These are phyloP conservation scores for Petunia secreta DNA, from an alignment of 257 asterid species.

Conservation along the genomic window DNA sequence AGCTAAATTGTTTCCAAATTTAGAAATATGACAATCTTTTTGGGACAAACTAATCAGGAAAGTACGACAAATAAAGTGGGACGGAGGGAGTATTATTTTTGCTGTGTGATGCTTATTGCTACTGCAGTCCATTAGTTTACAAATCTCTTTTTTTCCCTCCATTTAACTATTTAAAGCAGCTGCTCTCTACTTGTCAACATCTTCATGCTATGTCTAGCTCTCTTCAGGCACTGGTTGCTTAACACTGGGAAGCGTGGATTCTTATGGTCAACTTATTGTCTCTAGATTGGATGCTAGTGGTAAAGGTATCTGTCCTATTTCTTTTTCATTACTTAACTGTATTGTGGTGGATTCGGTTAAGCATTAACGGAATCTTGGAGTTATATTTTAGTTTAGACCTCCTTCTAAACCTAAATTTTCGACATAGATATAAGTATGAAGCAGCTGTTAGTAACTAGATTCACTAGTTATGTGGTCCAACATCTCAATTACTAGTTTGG, in stretches of 20 bases:
- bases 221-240: slow-evolving; percentile 60
- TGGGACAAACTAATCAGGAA: no score
- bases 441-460: background rate
- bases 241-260: slow-evolving; percentile 88
- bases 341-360: background rate
- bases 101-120: background rate
- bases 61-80: no score
- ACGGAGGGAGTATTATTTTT: background rate
- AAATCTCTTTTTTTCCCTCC: background rate
- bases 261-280: slow-evolving; percentile 84
- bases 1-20: no score
- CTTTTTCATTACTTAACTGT: slow-evolving; percentile 1
- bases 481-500: slow-evolving; percentile 23
- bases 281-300: slow-evolving; percentile 61
- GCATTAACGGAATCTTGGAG: background rate
- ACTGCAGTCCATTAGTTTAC: background rate
- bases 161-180: slow-evolving; percentile 7
- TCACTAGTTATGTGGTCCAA: background rate
- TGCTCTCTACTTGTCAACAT: slow-evolving; percentile 13
- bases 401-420: background rate
- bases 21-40: no score
- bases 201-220: slow-evolving; percentile 21
- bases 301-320: slow-evolving; percentile 45
- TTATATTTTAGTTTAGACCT: background rate
- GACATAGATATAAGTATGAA: background rate